Evolutionary conservation across 768 basidiomycete genomes (phyloP).

Genomic region (Boletus bicolor): DNA sequence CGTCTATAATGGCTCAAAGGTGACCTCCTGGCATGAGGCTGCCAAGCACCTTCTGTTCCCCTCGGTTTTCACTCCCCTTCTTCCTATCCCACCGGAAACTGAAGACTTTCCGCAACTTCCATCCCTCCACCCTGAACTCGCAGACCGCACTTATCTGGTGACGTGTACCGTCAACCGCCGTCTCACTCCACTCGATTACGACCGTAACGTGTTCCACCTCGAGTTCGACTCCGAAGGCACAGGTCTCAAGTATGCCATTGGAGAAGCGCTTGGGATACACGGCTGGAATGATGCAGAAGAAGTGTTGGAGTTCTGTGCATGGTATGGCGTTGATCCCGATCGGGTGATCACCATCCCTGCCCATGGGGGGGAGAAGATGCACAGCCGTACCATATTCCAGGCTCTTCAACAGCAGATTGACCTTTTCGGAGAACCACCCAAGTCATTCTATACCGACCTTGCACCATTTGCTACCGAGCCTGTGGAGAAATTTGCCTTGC

Average conservation of each 20-base stretch:
- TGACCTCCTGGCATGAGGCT: conserved; percentile 78
- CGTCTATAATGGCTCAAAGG: conserved; percentile 55
- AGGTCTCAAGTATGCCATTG: conserved; percentile 91
- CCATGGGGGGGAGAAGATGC: conserved; percentile 61
- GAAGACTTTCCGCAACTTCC: conserved; percentile 59
- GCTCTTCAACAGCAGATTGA: conserved; percentile 95
- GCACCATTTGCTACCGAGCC: conserved; percentile 67
- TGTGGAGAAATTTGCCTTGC: conserved; percentile 74
- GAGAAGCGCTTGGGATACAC: conserved; percentile 95
- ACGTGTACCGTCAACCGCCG: conserved; percentile 93
- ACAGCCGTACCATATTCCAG: conserved; percentile 94
- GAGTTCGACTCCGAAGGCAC: conserved; percentile 93
- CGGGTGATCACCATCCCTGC: conserved; percentile 80
- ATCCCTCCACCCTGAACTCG: conserved; percentile 77
- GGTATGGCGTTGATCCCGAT: conserved; percentile 86
- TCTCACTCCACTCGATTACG: conserved; percentile 91
- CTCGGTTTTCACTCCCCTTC: conserved; percentile 62
- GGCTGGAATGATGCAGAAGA: conserved; percentile 96
- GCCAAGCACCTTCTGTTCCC: conserved; percentile 90
- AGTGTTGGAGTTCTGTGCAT: conserved; percentile 82
- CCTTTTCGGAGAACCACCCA: conserved; percentile 92
- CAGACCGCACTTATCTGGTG: conserved; percentile 89
- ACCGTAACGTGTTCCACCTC: conserved; percentile 98
- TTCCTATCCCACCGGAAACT: conserved; percentile 27
- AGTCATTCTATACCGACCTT: conserved; percentile 90